phyloP scores from a whole-genome alignment of 805 yeast genomes.

The Kuraishia piskuri region DNA sequence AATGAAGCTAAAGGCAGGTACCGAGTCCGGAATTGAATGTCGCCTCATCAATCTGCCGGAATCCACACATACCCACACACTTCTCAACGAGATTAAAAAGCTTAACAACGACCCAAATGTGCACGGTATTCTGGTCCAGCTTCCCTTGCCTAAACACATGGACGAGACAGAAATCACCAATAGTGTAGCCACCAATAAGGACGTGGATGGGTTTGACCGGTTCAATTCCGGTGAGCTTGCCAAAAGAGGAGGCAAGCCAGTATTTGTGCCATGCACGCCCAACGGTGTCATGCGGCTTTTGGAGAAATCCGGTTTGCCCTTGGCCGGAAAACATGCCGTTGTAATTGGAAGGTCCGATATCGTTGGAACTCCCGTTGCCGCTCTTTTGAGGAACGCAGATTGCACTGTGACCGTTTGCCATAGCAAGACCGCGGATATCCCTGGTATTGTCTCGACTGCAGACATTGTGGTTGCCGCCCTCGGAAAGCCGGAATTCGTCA shows the following conservation, averaged over 20 bases:
- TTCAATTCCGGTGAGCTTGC: conserved; percentile 85
- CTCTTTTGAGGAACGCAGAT: conserved; percentile 67
- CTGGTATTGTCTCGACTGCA: conserved; percentile 50
- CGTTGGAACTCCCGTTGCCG: conserved; percentile 91
- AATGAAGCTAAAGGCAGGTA: conserved; percentile 86
- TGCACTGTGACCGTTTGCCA: conserved; percentile 88
- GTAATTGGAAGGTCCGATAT: conserved; percentile 94
- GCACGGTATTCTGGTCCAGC: conserved; percentile 83
- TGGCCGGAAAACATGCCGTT: conserved; percentile 79
- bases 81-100: conserved; percentile 48
- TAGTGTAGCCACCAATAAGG: conserved; percentile 75
- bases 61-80: conserved; percentile 46
- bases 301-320: conserved; percentile 53
- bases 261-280: conserved; percentile 91
- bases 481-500: conserved; percentile 77
- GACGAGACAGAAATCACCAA: conserved; percentile 76
- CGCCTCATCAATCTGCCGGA: conserved; percentile 58
- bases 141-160: conserved; percentile 78
- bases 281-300: conserved; percentile 82
- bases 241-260: conserved; percentile 77
- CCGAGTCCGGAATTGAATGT: conserved; percentile 71
- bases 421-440: conserved; percentile 58
- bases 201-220: conserved; percentile 92
- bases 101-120: conserved; percentile 70
- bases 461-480: conserved; percentile 91